Base-by-base conservation (phyloP, 148 eudicot species). In the Chenopodium berlandieri region DNA sequence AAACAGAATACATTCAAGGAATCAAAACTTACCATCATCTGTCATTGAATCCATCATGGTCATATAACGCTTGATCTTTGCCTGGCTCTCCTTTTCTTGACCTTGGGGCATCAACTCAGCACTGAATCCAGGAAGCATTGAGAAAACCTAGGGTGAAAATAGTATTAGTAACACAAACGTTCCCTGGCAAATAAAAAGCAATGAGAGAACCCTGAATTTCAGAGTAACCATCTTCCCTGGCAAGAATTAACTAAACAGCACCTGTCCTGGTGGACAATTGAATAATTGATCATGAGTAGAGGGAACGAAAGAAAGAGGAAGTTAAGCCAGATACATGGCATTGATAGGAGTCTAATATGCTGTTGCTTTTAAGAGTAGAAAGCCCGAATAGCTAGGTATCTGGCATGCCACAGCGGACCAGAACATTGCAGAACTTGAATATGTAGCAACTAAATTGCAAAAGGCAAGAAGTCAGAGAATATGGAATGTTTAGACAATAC, bases 21-120 rank as follows among this genome's bases (percentile, higher is more conserved):
- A 37, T 13, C 25, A 30, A 10, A 27, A 82, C 88, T 88, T 72
- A 82, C 97, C 99, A 88, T 94, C 97, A 75, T 95, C 84, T 71
- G 99, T 94, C 99, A 95, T 95, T 58, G 99, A 95, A 80, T 95
- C 97, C 99, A 96, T 96, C 92, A 96, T 96, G 6, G 98, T 92
- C 99, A 96, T 94, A 80, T 94, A 96, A 37, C 97, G 93, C 88
- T 96, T 94, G 63, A 94, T 86, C 86, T 94, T 94, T 48, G 97
- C 91, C 78, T 94, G 99, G 83, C 99, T 94, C 90, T 94, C 97
- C 79, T 96, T 92, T 84, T 91, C 99, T 73, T 83, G 95, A 40
- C 97, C 99, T 88, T 92, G 84, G 44, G 98, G 95, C 98, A 94
- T 91, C 60, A 95, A 83, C 89, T 95, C 97, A 64, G 90, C 50